Percentiles rank a stretch among this genome's conserved stretches.
These are phyloP conservation scores for Hanseniaspora opuntiae DNA, from an alignment of 805 yeast species.

Conservation along the genomic window DNA sequence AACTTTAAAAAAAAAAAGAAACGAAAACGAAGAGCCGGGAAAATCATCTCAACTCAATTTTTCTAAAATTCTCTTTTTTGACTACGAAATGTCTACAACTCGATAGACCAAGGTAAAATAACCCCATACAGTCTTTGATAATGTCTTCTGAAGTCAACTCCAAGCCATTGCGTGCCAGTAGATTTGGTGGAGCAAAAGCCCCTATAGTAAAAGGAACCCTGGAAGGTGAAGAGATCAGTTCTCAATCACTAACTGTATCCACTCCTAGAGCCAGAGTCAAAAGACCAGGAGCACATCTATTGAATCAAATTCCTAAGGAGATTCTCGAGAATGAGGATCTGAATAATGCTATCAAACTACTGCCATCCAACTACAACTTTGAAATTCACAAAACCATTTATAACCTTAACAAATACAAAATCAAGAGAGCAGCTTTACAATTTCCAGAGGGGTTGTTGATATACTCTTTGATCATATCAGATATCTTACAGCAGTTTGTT, in stretches of 20 bases:
- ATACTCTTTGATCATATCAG: conserved; percentile 78
- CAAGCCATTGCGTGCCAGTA: conserved; percentile 26
- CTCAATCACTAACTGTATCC: conserved; percentile 21
- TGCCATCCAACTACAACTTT: conserved; percentile 87
- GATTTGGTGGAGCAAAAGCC: conserved; percentile 44
- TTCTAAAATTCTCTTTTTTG: too few relatives aligned
- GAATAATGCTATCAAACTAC: conserved; percentile 64
- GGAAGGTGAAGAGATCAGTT: conserved; percentile 21
- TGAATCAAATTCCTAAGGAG: conserved; percentile 81
- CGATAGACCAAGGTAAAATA: too few relatives aligned
- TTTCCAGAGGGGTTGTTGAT: conserved; percentile 95
- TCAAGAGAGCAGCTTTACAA: conserved; percentile 80
- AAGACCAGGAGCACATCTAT: conserved; percentile 29
- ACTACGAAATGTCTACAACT: too few relatives aligned
- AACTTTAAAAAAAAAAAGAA: neutral
- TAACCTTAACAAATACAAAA: conserved; percentile 64
- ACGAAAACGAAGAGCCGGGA: too few relatives aligned
- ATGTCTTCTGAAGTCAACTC: neutral
- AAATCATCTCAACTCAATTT: neutral
- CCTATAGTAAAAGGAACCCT: conserved; percentile 14
- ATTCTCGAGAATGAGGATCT: conserved; percentile 67
- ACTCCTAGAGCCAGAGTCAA: conserved; percentile 30
- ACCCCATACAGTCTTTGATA: too few relatives aligned
- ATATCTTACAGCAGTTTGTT: conserved; percentile 85
- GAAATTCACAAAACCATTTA: conserved; percentile 92